Evolutionary conservation across 176 grass and related monocot genomes (phyloP), one percentile per base, ranked within the genome.

Genomic region (Lolium rigidum): DNA sequence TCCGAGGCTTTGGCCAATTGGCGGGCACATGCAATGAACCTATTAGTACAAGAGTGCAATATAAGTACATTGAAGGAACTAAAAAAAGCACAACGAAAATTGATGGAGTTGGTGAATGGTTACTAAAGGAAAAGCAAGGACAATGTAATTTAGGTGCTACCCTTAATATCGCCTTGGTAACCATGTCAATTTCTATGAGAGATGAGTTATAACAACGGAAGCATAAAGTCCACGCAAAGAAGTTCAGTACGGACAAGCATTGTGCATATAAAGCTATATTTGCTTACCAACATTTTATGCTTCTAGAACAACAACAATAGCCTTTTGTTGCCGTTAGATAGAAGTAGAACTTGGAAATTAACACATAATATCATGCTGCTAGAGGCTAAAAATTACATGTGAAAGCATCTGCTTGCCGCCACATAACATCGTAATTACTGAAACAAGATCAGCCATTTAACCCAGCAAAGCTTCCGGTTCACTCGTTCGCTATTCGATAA

Each of bases 1-100:
- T 98, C 95, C 85, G 95, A 70, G 67, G 95, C 89, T 94, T 98
- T 98, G 61, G 93, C 93, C 61, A 98, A 90, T 80, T 93, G 91
- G 21, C 95, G 93, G 46, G 95, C 91, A 58, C 89, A 98, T 78
- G 77, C 78, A 83, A 98, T 86, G 90, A 98, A 98, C 93, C 93
- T 98, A 90, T 66, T 71, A 79, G 73, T 59, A 88, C 26, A 89
- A 84, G 47, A 85, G 76, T 77, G 71, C 43, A 11, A 37, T 80
- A 69, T 80, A 80, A 76, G 28, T 51, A 82, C 1, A 58, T 79
- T 47, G 4, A 50, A 80, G 46, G 10, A 39, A 83, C 24, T 59
- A 4, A 28, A 28, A 68, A 47, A 83, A 44, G 26, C 9, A 81
- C 1, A 7, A 78, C 41, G 64, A 58, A 82, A 18, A 12, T 25